Conservation (phyloP, 306 rosid genomes). For the Phaseolus lunatus region DNA sequence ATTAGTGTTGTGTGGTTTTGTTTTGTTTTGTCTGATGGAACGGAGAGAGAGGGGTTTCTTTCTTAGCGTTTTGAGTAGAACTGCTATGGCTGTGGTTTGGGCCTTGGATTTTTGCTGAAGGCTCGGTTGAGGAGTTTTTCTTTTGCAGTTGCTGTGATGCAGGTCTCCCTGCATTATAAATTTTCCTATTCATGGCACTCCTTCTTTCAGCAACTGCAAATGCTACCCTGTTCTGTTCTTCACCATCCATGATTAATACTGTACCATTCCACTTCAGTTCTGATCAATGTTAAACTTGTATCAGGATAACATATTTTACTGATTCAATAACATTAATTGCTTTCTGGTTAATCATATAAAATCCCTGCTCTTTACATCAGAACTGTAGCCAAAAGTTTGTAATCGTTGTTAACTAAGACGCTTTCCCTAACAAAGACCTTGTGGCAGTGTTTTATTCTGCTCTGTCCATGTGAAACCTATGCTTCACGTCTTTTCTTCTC, state of each 20-base stretch:
- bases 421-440: too few relatives aligned
- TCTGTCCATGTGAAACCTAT: not conserved
- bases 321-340: not conserved
- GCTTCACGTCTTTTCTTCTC: too few relatives aligned
- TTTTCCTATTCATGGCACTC: not conserved
- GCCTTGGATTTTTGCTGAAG: constrained; percentile 53
- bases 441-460: not conserved
- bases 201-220: not conserved
- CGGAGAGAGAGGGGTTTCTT: too few relatives aligned
- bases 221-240: not conserved
- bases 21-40: not conserved
- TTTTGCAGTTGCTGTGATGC: constrained; percentile 33
- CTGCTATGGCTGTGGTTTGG: not conserved
- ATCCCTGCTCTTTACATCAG: not conserved
- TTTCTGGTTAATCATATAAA: not conserved
- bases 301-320: not conserved
- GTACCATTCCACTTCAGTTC: not conserved
- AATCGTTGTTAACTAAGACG: not conserved
- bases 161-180: not conserved
- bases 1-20: constrained; percentile 25
- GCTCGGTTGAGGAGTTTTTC: constrained; percentile 44
- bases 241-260: constrained; percentile 3
- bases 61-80: not conserved
- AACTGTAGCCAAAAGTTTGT: not conserved
- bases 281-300: not conserved